A percentile compares a stretch with the other conserved stretches of the same genome.
Evolutionary conservation across 139 green algal genomes (phyloP).

Genomic region (Chlorella sp.): DNA sequence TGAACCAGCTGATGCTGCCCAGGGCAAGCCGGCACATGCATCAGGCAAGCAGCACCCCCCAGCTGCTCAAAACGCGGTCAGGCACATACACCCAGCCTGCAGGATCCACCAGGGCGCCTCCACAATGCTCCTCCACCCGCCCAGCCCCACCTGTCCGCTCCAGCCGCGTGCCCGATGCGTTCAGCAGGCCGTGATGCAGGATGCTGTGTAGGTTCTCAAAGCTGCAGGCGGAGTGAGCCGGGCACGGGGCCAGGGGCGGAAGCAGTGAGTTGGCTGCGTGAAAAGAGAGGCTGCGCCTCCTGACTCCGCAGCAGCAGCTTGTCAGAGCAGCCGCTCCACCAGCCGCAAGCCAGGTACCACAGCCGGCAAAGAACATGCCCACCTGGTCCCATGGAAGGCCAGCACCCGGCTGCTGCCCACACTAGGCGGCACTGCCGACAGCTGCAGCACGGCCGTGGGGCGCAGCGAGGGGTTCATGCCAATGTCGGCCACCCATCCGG

Average conservation of each 20-base stretch:
- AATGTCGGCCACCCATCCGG: slow-evolving; percentile 21
- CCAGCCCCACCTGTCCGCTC: slow-evolving; percentile 28
- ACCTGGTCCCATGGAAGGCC: slow-evolving; percentile 10
- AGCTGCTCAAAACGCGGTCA: too few species aligned
- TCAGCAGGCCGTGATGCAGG: slow-evolving; percentile 36
- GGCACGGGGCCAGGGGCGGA: too few species aligned
- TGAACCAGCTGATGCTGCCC: too few species aligned
- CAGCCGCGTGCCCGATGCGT: slow-evolving; percentile 23
- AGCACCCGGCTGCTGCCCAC: neutral
- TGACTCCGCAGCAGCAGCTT: neutral
- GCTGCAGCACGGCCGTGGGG: slow-evolving; percentile 6
- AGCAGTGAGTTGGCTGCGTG: neutral
- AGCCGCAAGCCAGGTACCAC: too few species aligned
- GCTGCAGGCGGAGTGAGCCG: neutral
- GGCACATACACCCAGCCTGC: too few species aligned
- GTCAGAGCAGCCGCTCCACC: too few species aligned
- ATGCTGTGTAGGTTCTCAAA: slow-evolving; percentile 41
- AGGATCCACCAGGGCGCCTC: too few species aligned
- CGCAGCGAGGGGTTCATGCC: slow-evolving; percentile 13
- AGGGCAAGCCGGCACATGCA: too few species aligned
- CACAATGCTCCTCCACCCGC: too few species aligned
- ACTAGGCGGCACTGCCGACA: neutral
- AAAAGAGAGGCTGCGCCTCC: neutral
- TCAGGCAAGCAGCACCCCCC: too few species aligned
- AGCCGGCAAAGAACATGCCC: too few species aligned